Evolutionary conservation across 768 basidiomycete species (phyloP), one percentile per base, ranked within the genome.

Genomic region (Termitomyces sp.): DNA sequence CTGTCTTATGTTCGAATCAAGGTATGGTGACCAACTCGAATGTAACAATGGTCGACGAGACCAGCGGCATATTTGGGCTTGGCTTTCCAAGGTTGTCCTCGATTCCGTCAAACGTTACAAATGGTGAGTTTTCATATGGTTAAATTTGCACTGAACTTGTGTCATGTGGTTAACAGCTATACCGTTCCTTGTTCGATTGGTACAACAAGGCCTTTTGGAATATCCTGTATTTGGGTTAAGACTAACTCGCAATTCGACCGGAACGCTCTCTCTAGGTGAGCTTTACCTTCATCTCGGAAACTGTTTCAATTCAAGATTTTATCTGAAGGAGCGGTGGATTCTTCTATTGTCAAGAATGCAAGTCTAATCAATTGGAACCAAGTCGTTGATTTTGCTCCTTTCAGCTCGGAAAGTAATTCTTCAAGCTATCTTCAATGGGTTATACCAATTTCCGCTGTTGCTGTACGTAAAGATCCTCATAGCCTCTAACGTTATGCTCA

Each of bases 341-440:
- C 79, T 1, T 82, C 85, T 6, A 74, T 92, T 16, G 86, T 92
- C 16, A 74, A 69, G 28, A 81, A 90, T 66, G 67, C 75, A 2
- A 84, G 77, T 56, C 64, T 77, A 18, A 85, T 92, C 30, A 77
- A 76, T 50, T 92, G 90, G 90, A 87, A 86, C 61, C 79, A 82
- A 43, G 87, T 92, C 2, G 81, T 85, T 16, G 80, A 90, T 13
- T 92, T 92, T 64, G 75, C 84, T 20, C 90, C 90, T 4, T 73
- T 88, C 57, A 78, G 75, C 6, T 68, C 73, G 5, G 80, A 82
- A 61, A 80, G 72, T 59, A 86, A 83, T 60, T 68, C 75, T 14
- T 85, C 90, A 4, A 86, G 85, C 61, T 92, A 92, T 62, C 72
- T 92, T 46, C 84, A 86, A 58, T 92, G 90, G 90, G 81, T 81